Conservation (phyloP, 306 rosid genomes). For the Mucuna pruriens region DNA sequence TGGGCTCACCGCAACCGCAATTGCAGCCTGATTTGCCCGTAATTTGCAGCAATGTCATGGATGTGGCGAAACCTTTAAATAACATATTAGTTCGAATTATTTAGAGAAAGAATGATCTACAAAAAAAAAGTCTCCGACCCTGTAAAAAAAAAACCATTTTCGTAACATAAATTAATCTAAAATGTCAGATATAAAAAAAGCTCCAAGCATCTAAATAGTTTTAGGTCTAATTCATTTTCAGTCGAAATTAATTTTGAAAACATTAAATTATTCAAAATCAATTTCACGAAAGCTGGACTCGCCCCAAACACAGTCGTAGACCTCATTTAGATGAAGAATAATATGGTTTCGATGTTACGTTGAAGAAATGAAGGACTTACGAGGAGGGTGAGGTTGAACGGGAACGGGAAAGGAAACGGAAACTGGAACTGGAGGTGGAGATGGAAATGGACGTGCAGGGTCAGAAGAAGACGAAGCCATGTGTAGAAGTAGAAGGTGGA, state of each 20-base stretch:
- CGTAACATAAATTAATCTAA: too few species aligned
- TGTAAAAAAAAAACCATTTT: too few species aligned
- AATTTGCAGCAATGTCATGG: too few species aligned
- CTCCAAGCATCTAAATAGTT: background rate
- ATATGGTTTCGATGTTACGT: background rate
- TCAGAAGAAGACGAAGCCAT: background rate
- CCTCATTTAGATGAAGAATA: background rate
- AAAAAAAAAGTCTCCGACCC: too few species aligned
- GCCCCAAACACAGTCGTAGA: background rate
- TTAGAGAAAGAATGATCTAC: background rate
- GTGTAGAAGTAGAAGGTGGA: background rate
- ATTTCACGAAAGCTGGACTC: background rate
- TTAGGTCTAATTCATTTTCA: background rate
- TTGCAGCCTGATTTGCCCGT: background rate
- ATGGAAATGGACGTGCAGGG: background rate
- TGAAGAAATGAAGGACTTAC: slow-evolving; percentile 2
- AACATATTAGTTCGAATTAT: background rate
- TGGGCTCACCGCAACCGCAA: background rate
- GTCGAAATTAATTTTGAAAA: background rate
- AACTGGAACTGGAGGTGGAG: background rate
- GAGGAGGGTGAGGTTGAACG: background rate
- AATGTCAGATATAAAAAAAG: background rate
- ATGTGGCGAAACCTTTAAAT: too few species aligned
- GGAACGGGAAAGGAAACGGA: too few species aligned
- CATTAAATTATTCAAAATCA: background rate